Evolutionary conservation across 495 filamentous ascomycete genomes (phyloP), one percentile per base, ranked within the genome.

Genomic region (Lophiotrema nucula): DNA sequence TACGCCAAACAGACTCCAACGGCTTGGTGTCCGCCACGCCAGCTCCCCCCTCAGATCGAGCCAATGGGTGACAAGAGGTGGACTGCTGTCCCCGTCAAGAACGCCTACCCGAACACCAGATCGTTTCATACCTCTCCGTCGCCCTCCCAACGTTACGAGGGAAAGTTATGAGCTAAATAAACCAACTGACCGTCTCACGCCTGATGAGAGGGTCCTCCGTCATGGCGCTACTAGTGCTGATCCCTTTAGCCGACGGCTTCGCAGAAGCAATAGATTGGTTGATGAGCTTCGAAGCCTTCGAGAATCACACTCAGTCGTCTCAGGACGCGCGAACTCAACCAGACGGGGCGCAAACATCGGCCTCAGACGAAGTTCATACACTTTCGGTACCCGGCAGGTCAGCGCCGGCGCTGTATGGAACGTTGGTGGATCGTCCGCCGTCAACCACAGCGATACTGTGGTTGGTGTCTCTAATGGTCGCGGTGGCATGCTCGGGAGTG

Each of bases 371-470:
- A 53, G 27, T 24, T 53, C 57, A 8, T 45, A 49, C 13, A 33
- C 46, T 3, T 13, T 23, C 10, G 47, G 27, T 6, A 12, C 27
- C 12, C 65, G 68, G 12, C 73, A 81, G 58, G 73, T 83, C 45
- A 93, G 89, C 70, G 61, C 73, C 45, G 88, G 88, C 0, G 79
- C 82, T 31, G 77, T 92, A n/a, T 95, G 91, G 91, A 81, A 82
- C 4, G 88, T 93, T 15, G 88, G 91, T 16, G 88, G 89, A 24
- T 62, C 78, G 24, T 79, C 81, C 41, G 77, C 78, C 21, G 77
- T 77, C 13, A n/a, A n/a, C n/a, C n/a, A n/a, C n/a, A 80, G 73
- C 37, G 74, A 74, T 23, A 70, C 72, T 42, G 66, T 76, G 12
- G 57, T 66, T 35, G 77, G 80, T 8, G 69, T 86, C 18, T 68